These are phyloP conservation scores for Penicillium sp. DNA, from an alignment of 2,329 filamentous ascomycete genomes.

Conservation along the genomic window DNA sequence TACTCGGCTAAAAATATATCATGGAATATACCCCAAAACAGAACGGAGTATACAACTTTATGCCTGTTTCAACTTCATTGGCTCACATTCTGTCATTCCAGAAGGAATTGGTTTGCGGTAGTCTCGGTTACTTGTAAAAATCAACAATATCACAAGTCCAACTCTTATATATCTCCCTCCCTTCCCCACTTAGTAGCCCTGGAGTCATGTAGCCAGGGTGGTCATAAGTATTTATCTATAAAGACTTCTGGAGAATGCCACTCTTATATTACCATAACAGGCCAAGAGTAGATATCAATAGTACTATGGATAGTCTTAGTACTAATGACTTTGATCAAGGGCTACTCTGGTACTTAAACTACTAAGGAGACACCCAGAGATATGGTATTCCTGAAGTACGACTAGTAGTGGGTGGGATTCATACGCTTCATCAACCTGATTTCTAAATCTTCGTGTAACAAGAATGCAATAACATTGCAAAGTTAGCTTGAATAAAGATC, in stretches of 20 bases:
- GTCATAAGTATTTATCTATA: background rate
- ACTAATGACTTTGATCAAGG: too few relatives aligned
- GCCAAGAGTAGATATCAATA: too few relatives aligned
- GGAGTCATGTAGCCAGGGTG: background rate
- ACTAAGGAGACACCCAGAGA: background rate
- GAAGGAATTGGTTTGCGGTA: background rate
- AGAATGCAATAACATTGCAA: background rate
- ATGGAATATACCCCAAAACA: background rate
- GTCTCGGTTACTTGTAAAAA: background rate
- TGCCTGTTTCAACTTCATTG: too few relatives aligned
- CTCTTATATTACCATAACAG: too few relatives aligned
- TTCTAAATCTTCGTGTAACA: background rate
- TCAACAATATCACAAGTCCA: background rate
- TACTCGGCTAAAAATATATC: slow-evolving; percentile 2
- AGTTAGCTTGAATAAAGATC: background rate
- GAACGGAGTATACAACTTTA: background rate
- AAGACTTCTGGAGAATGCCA: background rate
- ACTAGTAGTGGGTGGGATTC: background rate
- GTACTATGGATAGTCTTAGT: background rate
- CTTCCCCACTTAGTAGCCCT: too few relatives aligned
- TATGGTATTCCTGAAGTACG: background rate
- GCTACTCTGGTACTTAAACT: background rate
- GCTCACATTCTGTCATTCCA: background rate
- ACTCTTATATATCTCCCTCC: background rate
- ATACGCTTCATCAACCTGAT: background rate